Conservation (phyloP, 225 moss, liverwort and hornwort genomes). For the Sphagnum contortum region DNA sequence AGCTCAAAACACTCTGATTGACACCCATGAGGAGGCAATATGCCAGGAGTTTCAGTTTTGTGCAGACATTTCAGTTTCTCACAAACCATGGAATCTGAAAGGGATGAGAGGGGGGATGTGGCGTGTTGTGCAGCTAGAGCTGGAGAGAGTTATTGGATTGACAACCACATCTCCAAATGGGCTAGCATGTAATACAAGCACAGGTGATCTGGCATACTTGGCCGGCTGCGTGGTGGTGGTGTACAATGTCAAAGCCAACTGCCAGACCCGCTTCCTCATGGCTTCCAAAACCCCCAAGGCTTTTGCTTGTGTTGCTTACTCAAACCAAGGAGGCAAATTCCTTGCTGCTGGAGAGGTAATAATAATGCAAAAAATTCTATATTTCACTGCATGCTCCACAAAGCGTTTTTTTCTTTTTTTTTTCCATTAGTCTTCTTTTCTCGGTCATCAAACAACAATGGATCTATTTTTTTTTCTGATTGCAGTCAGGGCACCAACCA, state of each 20-base stretch:
- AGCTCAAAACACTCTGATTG: background rate
- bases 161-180: conserved; percentile 51
- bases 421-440: background rate
- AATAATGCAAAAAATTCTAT: background rate
- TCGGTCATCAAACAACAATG: background rate
- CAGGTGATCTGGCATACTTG: conserved; percentile 67
- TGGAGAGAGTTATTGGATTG: conserved; percentile 64
- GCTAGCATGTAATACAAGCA: conserved; percentile 43
- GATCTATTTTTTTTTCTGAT: background rate
- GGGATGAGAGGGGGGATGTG: background rate
- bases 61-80: background rate
- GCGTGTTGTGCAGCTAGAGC: conserved; percentile 43
- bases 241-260: conserved; percentile 55
- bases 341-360: conserved; percentile 77
- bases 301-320: conserved; percentile 60
- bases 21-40: no score
- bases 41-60: no score
- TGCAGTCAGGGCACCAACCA: conserved; percentile 70
- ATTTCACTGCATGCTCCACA: no score
- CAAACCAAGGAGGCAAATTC: conserved; percentile 52
- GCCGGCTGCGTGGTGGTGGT: conserved; percentile 68
- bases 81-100: background rate
- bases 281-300: conserved; percentile 51
- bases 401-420: background rate
- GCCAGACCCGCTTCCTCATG: conserved; percentile 52